phyloP scores from a whole-genome alignment of 2,329 filamentous ascomycete genomes.

The Aspergillus melleus region DNA sequence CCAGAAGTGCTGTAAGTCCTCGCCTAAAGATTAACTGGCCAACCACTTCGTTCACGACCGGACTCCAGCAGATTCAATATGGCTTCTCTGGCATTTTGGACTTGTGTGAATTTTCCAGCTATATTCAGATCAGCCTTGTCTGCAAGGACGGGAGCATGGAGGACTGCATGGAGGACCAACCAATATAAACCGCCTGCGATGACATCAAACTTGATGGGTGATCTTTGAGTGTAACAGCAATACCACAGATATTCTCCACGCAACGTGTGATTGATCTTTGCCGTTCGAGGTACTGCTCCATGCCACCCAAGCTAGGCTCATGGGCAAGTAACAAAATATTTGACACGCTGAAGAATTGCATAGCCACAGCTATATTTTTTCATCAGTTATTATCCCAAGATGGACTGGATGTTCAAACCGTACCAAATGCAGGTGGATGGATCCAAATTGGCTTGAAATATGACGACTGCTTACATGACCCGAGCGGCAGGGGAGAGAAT shows the following conservation, averaged over 20 bases:
- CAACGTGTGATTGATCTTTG: constrained; percentile 19
- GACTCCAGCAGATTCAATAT: no score
- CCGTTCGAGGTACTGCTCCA: constrained; percentile 17
- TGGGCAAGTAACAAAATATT: constrained; percentile 23
- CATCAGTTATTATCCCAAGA: not conserved
- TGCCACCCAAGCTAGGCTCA: constrained; percentile 23
- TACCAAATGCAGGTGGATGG: constrained; percentile 26
- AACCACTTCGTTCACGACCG: no score
- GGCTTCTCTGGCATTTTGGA: no score
- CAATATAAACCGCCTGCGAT: constrained; percentile 27
- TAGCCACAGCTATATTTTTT: constrained; percentile 13
- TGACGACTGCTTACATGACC: no score
- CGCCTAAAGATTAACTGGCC: no score
- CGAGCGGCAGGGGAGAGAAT: constrained; percentile 27
- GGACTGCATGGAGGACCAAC: no score
- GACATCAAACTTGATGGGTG: constrained; percentile 25
- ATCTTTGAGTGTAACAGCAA: constrained; percentile 26
- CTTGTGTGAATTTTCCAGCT: no score
- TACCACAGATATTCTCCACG: constrained; percentile 26
- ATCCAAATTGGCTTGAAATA: constrained; percentile 16
- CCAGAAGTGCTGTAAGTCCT: no score
- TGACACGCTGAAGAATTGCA: constrained; percentile 23
- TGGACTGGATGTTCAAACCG: not conserved
- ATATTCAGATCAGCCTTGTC: no score
- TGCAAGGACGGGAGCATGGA: no score